A percentile compares a stretch with the other conserved stretches of the same genome.
Evolutionary conservation across 352 stramenopile species (phyloP).

Genomic region (Pythium sp.): DNA sequence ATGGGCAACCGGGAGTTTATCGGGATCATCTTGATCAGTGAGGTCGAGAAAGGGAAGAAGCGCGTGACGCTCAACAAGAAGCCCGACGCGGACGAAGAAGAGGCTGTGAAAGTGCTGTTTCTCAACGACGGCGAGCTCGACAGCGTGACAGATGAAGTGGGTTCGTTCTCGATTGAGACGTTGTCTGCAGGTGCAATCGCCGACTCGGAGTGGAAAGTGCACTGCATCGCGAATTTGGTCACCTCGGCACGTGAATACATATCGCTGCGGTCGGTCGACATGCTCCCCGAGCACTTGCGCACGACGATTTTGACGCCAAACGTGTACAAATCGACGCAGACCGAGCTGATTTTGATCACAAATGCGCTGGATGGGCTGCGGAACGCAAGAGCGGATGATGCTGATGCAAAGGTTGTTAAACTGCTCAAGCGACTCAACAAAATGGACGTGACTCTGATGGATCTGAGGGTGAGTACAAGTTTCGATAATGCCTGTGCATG

Average conservation of each 20-base stretch:
- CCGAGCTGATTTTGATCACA: slow-evolving; percentile 65
- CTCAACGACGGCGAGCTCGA: slow-evolving; percentile 81
- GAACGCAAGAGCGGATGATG: slow-evolving; percentile 24
- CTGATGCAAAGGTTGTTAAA: slow-evolving; percentile 45
- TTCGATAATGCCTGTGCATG: not conserved
- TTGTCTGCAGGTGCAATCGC: slow-evolving; percentile 60
- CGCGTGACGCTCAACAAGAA: slow-evolving; percentile 40
- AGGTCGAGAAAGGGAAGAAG: slow-evolving; percentile 61
- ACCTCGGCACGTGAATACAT: slow-evolving; percentile 83
- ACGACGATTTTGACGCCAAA: slow-evolving; percentile 78
- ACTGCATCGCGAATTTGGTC: slow-evolving; percentile 72
- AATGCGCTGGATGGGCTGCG: slow-evolving; percentile 59
- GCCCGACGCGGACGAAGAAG: slow-evolving; percentile 48
- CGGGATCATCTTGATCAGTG: slow-evolving; percentile 72
- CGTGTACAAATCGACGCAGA: slow-evolving; percentile 77
- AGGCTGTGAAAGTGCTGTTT: slow-evolving; percentile 71
- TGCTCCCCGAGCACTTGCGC: slow-evolving; percentile 78
- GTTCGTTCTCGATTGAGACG: slow-evolving; percentile 60
- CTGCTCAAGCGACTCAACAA: slow-evolving; percentile 63
- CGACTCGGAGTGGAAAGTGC: slow-evolving; percentile 78
- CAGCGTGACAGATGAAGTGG: slow-evolving; percentile 54
- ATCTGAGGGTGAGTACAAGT: slow-evolving; percentile 56
- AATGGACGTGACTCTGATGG: slow-evolving; percentile 74
- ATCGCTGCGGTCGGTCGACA: slow-evolving; percentile 76
- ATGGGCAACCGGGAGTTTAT: slow-evolving; percentile 63